Conservation (phyloP, 192 early-diverging fungal genomes). For the Entrophospora sp. region DNA sequence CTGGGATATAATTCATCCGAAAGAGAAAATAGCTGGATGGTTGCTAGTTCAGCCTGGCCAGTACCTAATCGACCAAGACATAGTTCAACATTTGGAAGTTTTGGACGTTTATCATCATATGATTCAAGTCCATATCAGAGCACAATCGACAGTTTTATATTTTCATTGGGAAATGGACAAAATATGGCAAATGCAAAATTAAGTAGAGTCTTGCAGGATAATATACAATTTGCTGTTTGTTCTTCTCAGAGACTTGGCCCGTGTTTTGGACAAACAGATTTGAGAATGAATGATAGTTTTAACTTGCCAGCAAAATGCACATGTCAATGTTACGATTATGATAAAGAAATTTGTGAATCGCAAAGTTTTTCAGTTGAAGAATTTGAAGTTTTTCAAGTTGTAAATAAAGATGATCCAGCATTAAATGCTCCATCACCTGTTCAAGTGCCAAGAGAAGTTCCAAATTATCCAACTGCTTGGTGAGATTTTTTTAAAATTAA, state of each 20-base stretch:
- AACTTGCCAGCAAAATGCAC: not conserved
- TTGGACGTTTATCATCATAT: not conserved
- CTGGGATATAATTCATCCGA: not conserved
- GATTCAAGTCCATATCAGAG: slow-evolving; percentile 3
- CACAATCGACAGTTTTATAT: slow-evolving; percentile 6
- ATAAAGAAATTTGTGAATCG: not conserved
- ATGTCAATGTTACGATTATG: slow-evolving; percentile 1
- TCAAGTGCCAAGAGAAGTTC: not conserved
- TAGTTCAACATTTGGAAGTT: not conserved
- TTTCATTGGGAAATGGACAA: not conserved
- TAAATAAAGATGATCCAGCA: not conserved
- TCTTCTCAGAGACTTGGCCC: slow-evolving; percentile 1
- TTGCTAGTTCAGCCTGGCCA: not conserved
- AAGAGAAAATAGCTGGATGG: not conserved
- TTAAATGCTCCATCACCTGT: not conserved
- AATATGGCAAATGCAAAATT: not conserved
- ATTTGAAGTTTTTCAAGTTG: slow-evolving; percentile 11
- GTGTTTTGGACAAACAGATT: slow-evolving; percentile 10
- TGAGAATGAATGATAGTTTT: slow-evolving; percentile 7
- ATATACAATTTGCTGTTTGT: not conserved
- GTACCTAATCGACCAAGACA: too few species aligned
- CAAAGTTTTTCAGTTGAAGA: slow-evolving; percentile 2
- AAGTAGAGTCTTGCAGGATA: not conserved
- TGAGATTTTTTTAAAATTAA: not conserved
- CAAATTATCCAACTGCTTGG: slow-evolving; percentile 5